Evolutionary conservation across 2,329 filamentous ascomycete genomes (phyloP).

Genomic region (Fusarium continuum): DNA sequence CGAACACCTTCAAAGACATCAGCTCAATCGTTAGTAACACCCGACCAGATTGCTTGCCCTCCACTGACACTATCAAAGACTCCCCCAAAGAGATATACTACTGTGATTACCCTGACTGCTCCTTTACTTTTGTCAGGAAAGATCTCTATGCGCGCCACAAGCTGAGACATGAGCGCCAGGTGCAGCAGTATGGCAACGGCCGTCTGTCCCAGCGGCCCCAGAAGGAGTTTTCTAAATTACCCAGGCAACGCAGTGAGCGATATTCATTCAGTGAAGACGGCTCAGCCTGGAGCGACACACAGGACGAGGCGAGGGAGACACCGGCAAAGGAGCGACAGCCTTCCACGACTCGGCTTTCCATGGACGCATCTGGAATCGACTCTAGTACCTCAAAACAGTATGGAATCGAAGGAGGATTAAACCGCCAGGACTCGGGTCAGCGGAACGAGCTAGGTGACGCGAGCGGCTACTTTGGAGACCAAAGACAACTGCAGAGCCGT

Average conservation of each 20-base stretch:
- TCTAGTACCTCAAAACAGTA: slow-evolving; percentile 1
- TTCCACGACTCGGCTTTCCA: slow-evolving; percentile 7
- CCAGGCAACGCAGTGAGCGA: slow-evolving; percentile 31
- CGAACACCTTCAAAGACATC: slow-evolving; percentile 43
- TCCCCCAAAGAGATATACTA: slow-evolving; percentile 46
- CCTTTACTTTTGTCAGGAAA: slow-evolving; percentile 44
- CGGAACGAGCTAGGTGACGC: slow-evolving; percentile 20
- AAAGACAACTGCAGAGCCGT: slow-evolving; percentile 32
- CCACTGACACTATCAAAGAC: slow-evolving; percentile 36
- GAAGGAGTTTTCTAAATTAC: slow-evolving; percentile 37
- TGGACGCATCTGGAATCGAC: slow-evolving; percentile 18
- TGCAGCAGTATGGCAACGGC: slow-evolving; percentile 42
- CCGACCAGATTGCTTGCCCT: background rate
- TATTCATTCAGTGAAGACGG: slow-evolving; percentile 44
- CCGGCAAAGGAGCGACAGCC: slow-evolving; percentile 24
- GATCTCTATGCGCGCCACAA: slow-evolving; percentile 44
- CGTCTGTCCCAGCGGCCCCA: slow-evolving; percentile 41
- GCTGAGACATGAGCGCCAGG: slow-evolving; percentile 41
- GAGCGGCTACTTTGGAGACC: slow-evolving; percentile 32
- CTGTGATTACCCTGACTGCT: slow-evolving; percentile 43
- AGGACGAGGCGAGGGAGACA: slow-evolving; percentile 39
- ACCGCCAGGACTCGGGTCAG: slow-evolving; percentile 23
- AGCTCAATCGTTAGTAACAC: slow-evolving; percentile 39
- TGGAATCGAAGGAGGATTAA: slow-evolving; percentile 4
- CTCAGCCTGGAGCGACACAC: slow-evolving; percentile 43